Percentiles rank a stretch among this genome's conserved stretches.
phyloP scores from a whole-genome alignment of 306 rosid species.

The Prunus mira region DNA sequence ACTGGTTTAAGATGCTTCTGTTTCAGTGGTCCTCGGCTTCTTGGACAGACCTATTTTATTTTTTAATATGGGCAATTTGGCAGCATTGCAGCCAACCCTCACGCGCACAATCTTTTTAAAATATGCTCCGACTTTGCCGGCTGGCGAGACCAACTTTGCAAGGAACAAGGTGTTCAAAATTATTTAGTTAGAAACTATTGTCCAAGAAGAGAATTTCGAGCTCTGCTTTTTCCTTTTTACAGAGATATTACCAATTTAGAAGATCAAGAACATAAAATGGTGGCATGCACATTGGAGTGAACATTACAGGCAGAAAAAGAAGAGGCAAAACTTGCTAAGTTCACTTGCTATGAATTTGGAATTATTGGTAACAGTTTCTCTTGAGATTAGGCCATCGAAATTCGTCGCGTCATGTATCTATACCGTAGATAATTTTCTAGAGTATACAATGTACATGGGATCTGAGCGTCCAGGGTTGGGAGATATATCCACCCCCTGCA shows the following conservation, averaged over 20 bases:
- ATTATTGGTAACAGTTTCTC: no score
- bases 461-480: slow-evolving; percentile 82
- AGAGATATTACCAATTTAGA: not conserved
- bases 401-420: not conserved
- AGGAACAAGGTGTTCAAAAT: not conserved
- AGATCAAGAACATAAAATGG: not conserved
- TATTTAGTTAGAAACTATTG: not conserved
- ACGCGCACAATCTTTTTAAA: not conserved
- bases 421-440: slow-evolving; percentile 43
- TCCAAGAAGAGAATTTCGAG: not conserved
- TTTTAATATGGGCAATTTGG: not conserved
- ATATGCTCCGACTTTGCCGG: slow-evolving; percentile 19
- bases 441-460: slow-evolving; percentile 70
- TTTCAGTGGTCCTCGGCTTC: slow-evolving; percentile 15
- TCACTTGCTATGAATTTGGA: not conserved
- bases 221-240: not conserved
- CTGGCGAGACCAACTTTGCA: not conserved
- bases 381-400: not conserved
- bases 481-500: slow-evolving; percentile 72
- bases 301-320: not conserved
- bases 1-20: slow-evolving; percentile 25
- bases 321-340: not conserved
- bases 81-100: not conserved
- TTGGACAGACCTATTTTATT: not conserved
- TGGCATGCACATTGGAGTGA: not conserved